phyloP scores from a whole-genome alignment of 371 early-diverging fungal species.

The Sanchytrium tribonematis region DNA sequence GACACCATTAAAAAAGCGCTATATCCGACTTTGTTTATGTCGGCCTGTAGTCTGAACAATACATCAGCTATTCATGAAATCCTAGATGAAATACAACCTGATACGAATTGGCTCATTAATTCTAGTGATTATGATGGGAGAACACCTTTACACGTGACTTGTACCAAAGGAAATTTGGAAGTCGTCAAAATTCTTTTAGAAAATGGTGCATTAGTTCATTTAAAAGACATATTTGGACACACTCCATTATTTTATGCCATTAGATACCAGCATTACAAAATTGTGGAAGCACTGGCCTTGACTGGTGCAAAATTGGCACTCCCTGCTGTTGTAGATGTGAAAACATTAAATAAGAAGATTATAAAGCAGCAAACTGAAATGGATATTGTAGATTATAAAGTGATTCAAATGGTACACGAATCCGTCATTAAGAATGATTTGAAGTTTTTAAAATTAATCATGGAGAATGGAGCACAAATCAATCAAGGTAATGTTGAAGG shows the following conservation, averaged over 20 bases:
- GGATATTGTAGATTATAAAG: not conserved
- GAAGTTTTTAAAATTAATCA: not conserved
- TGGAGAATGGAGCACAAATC: not conserved
- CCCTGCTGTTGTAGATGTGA: too few species aligned
- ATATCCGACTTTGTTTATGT: not conserved
- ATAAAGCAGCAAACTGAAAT: not conserved
- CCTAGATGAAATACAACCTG: not conserved
- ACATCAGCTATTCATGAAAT: not conserved
- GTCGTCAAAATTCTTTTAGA: conserved; percentile 3
- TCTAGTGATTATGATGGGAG: conserved; percentile 63
- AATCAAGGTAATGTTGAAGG: not conserved
- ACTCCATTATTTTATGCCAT: conserved; percentile 65
- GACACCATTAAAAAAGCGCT: not conserved
- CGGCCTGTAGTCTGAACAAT: not conserved
- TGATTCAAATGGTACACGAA: not conserved
- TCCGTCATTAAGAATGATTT: not conserved
- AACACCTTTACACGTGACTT: conserved; percentile 51
- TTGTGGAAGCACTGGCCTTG: not conserved
- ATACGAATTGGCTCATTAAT: conserved; percentile 17
- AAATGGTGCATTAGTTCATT: conserved; percentile 70
- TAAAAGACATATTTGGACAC: conserved; percentile 58
- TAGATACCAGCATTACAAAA: conserved; percentile 4
- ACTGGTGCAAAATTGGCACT: too few species aligned
- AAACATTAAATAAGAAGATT: not conserved
- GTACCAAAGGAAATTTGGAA: not conserved